Evolutionary conservation across 805 yeast species (phyloP).

Genomic region (Yarrowia alimentaria): DNA sequence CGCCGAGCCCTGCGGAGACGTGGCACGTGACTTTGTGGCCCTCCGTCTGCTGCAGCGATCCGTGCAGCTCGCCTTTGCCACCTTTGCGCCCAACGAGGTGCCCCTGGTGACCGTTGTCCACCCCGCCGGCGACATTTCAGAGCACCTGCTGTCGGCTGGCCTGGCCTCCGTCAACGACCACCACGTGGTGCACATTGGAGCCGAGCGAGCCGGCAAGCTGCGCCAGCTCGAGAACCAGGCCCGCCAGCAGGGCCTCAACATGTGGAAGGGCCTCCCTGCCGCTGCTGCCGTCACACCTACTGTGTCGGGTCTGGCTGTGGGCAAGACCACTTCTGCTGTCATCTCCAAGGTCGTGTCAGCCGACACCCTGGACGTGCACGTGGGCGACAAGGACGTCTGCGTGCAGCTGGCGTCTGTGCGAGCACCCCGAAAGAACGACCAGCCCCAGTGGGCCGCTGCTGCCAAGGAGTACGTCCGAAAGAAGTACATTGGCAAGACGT

Average conservation of each 20-base stretch:
- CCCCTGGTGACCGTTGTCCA: conserved; percentile 54
- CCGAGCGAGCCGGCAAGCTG: conserved; percentile 57
- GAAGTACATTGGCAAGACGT: conserved; percentile 66
- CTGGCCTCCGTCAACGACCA: conserved; percentile 74
- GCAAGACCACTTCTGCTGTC: conserved; percentile 49
- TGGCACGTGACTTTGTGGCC: conserved; percentile 64
- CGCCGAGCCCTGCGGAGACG: conserved; percentile 61
- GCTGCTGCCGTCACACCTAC: conserved; percentile 44
- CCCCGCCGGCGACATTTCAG: conserved; percentile 76
- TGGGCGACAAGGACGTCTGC: too few species aligned
- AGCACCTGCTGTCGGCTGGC: conserved; percentile 64
- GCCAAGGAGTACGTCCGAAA: conserved; percentile 77
- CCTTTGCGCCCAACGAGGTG: conserved; percentile 51
- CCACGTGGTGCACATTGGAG: conserved; percentile 71
- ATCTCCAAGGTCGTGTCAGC: conserved; percentile 63
- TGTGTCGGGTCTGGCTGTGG: not conserved
- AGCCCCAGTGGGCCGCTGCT: conserved; percentile 54
- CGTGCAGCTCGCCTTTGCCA: conserved; percentile 57
- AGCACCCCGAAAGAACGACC: conserved; percentile 66
- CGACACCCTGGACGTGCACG: conserved; percentile 62
- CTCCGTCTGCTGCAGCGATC: conserved; percentile 59
- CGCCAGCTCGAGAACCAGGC: conserved; percentile 68
- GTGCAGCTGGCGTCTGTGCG: conserved; percentile 76
- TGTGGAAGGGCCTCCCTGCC: conserved; percentile 50
- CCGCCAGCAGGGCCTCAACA: conserved; percentile 51